Evolutionary conservation across 2,329 filamentous ascomycete genomes (phyloP).

Genomic region (Sporothrix schenckii): DNA sequence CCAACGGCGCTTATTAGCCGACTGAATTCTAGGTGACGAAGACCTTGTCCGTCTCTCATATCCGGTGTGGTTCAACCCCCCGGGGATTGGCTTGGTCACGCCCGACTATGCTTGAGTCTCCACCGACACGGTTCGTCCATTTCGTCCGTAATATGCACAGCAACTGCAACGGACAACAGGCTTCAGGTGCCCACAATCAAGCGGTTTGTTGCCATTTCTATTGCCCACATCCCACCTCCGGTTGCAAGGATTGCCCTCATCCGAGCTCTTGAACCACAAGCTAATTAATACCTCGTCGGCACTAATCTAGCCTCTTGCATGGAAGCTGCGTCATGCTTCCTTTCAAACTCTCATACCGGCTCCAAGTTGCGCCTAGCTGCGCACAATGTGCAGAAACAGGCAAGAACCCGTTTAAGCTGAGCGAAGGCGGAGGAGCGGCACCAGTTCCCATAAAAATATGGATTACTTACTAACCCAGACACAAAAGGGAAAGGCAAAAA

Average conservation of each 20-base stretch:
- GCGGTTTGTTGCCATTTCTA: not conserved
- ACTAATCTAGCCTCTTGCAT: conserved; percentile 14
- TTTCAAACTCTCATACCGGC: not conserved
- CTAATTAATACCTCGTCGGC: not conserved
- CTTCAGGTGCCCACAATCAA: not conserved
- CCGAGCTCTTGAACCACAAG: not conserved
- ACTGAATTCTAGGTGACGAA: not conserved
- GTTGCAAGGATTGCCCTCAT: not conserved
- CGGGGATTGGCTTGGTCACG: not conserved
- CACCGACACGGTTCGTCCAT: not conserved
- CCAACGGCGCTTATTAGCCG: not conserved
- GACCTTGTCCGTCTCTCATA: not conserved
- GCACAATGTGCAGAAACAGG: conserved; percentile 1
- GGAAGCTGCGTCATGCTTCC: not conserved
- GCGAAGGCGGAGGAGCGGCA: not conserved
- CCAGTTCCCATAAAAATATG: not conserved
- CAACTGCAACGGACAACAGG: not conserved
- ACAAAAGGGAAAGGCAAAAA: not conserved
- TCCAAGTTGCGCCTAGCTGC: no score
- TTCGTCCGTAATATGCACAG: not conserved
- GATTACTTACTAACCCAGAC: not conserved
- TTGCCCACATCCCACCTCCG: not conserved
- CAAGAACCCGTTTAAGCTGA: not conserved
- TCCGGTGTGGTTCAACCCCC: not conserved
- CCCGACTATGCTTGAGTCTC: not conserved